Conservation (phyloP, 2,329 filamentous ascomycete genomes). For the Aspergillus uvarum region DNA sequence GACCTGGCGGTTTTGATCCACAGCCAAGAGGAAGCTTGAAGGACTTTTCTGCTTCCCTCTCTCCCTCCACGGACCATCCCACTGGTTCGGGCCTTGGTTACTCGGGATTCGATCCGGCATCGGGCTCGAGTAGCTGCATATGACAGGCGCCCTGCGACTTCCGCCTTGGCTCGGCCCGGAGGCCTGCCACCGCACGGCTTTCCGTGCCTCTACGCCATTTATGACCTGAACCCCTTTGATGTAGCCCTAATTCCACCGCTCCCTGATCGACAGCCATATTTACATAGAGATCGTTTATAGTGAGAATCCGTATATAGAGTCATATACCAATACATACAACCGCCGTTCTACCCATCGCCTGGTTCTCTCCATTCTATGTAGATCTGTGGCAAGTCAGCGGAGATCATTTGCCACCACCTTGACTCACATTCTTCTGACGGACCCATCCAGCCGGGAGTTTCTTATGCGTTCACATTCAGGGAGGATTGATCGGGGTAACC, state of each 20-base stretch:
- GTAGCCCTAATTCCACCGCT: not conserved
- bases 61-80: not conserved
- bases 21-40: not conserved
- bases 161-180: not conserved
- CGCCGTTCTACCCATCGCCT: too few species aligned
- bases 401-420: too few species aligned
- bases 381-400: too few species aligned
- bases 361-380: too few species aligned
- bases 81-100: not conserved
- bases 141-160: not conserved
- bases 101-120: not conserved
- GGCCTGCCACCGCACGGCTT: too few species aligned
- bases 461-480: too few species aligned
- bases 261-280: not conserved
- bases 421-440: too few species aligned
- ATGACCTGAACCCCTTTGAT: not conserved
- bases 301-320: not conserved
- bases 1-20: conserved; percentile 53
- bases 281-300: not conserved
- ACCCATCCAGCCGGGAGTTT: too few species aligned
- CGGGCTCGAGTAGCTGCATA: not conserved
- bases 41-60: not conserved
- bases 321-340: not conserved
- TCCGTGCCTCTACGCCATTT: not conserved
- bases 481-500: too few species aligned